Base-by-base conservation (phyloP, 148 eudicot species). In the Heliamphora exappendiculata region DNA sequence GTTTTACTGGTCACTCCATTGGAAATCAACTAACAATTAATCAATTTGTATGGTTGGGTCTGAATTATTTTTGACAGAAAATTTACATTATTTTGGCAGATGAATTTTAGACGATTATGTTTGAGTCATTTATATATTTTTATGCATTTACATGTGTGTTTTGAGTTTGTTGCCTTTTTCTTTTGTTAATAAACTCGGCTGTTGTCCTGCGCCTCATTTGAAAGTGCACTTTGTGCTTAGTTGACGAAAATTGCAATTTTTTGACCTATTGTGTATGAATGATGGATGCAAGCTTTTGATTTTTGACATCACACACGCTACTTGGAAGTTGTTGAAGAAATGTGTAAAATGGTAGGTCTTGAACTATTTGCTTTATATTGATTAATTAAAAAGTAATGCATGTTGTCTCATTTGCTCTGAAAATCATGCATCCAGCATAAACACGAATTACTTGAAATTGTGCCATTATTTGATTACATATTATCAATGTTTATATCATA, bases 201-300 rank as follows among this genome's bases (percentile, higher is more conserved):
- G 62, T 7, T 29, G 63, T 47, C n/a, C n/a, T n/a, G n/a, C n/a
- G n/a, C n/a, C n/a, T n/a, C n/a, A n/a, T n/a, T n/a, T n/a, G n/a
- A n/a, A 0, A 47, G 12, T 19, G n/a, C 57, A 53, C 19, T 53
- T 7, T 1, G 19, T 63, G 14, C 13, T 22, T 29, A 62, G 66
- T 62, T 12, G 66, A 9, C 33, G 11, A 34, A 36, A 31, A 41
- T n/a, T 42, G 51, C 8, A 7, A 5, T 29, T 62, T 22, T 58
- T 10, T 3, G 26, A 58, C 1, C 26, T 28, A 62, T 62, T 29
- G 36, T 26, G 36, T 22, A 67, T 3, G 14, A 34, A 16, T 45
- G 41, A 22, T 69, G 73, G 36, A 3, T 74, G 33, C 60, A 39
- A 57, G 54, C 37, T 39, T 73, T 73, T 37, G 36, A 5, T 74